Evolutionary conservation across 352 stramenopile species (phyloP), one percentile per base, ranked within the genome.

Genomic region (Pythium sukuiense): DNA sequence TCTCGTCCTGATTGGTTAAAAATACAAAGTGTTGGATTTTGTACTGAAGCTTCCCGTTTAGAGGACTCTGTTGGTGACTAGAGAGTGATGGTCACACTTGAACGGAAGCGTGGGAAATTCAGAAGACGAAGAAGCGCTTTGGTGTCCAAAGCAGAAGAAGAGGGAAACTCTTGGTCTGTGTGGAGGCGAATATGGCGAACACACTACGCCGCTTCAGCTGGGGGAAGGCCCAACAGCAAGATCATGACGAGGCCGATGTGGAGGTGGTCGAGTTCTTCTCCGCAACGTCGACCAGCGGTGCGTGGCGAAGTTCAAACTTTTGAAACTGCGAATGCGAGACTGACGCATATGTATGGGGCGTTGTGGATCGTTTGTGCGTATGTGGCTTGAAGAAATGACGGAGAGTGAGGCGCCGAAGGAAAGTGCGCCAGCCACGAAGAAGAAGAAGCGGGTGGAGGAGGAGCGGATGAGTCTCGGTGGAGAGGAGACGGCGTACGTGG

Each of bases 71-170:
- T 14, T 35, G 53, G 20, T 24, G n/a, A 0, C 1, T 58, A 56
- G 18, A 72, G 67, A 80, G 63, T 80, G 72, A 72, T 76, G 72
- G 65, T 79, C 54, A 30, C 20, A 29, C 29, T 69, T 69, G 35
- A 53, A 68, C 37, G 26, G 32, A 55, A 45, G 26, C 60, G 29
- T 14, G 69, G 2, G 20, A 67, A n/a, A 62, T 9, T 39, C 18
- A 16, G 6, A 65, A 26, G 24, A 24, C 20, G 20, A 24, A 6
- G 35, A 54, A 24, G 43, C 41, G 13, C 2, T 0, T 27, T 33
- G 45, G 45, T 29, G 45, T 29, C n/a, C 12, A 24, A 6, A 5
- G 41, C 12, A 26, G 20, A 24, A 24, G 20, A 24, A 24, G 14
- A 3, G n/a, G 45, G 18, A 14, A 52, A 29, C n/a, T 52, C n/a